A percentile compares a stretch with the other conserved stretches of the same genome.
phyloP scores from a whole-genome alignment of 805 yeast species.

The Zygotorulaspora danielsina region DNA sequence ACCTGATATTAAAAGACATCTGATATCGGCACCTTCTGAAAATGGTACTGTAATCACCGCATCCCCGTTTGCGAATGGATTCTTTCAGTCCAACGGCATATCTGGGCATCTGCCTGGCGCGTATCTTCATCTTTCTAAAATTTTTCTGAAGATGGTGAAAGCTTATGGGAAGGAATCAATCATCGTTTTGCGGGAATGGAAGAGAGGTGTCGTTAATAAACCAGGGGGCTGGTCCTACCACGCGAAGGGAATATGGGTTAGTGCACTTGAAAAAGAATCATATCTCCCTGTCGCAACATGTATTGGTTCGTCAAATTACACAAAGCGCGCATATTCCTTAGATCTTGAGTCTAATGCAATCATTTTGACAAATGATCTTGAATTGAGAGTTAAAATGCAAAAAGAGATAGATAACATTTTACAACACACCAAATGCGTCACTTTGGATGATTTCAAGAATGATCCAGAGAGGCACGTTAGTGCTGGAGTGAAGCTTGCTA shows the following conservation, averaged over 20 bases:
- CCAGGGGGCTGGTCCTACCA: constrained; percentile 95
- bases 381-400: constrained; percentile 53
- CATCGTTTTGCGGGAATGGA: constrained; percentile 77
- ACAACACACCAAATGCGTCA: constrained; percentile 48
- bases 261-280: constrained; percentile 39
- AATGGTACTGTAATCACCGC: constrained; percentile 69
- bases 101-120: constrained; percentile 83
- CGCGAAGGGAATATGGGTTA: constrained; percentile 92
- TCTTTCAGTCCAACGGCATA: constrained; percentile 77
- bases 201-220: constrained; percentile 74
- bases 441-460: constrained; percentile 55
- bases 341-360: constrained; percentile 89
- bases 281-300: constrained; percentile 66
- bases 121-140: constrained; percentile 68
- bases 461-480: constrained; percentile 59
- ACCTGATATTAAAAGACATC: constrained; percentile 58
- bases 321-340: constrained; percentile 78
- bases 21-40: constrained; percentile 52
- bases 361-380: constrained; percentile 62
- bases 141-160: constrained; percentile 55
- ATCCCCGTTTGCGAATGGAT: constrained; percentile 90
- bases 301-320: constrained; percentile 90
- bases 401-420: constrained; percentile 60
- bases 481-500: constrained; percentile 59
- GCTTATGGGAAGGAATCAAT: constrained; percentile 39